Evolutionary conservation across 1,284 basidiomycete genomes (phyloP), one percentile per base, ranked within the genome.

Genomic region (Xanthoconium separans): DNA sequence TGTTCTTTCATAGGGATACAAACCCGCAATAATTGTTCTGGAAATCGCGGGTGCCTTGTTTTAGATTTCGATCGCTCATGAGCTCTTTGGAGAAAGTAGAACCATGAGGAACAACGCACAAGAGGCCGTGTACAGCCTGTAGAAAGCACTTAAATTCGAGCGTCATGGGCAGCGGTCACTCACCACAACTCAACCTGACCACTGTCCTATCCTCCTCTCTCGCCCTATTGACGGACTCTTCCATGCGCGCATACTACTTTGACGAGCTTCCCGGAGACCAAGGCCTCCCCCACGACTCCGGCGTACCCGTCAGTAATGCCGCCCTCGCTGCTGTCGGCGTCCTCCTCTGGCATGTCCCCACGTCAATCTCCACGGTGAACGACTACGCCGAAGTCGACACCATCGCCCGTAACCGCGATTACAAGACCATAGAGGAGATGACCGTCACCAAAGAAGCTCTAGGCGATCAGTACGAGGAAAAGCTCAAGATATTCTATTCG

Each of bases 181-280:
- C 27, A 27, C 27, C 3, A 27, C 27, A 27, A 27, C 27, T 24
- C 24, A 24, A 3, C 24, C 24, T 24, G 3, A 24, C 6, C 24
- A 6, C 6, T 6, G 24, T 24, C 24, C 6, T 6, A 24, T 24
- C 24, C 24, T 24, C 24, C n/a, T n/a, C 24, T 24, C 24, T 24
- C 24, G 24, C 24, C 6, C 6, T 24, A 24, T 6, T 24, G 24
- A 24, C 24, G 6, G 3, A 24, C 24, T 24, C 24, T 24, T 24
- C 24, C 34, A 92, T 93, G 91, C 82, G 82, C 55, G 87, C 89
- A 12, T 93, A 92, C 78, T 86, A 89, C 73, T 92, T 79, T 70
- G 90, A 93, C 74, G 81, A 91, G 65, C 50, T 85, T 34, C 79
- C 84, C 42, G 88, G 86, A 44, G 89, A 93, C 73, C 89, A 91